Evolutionary conservation across 192 early-diverging fungal species (phyloP).

Genomic region (Dimargaris cristalligena): DNA sequence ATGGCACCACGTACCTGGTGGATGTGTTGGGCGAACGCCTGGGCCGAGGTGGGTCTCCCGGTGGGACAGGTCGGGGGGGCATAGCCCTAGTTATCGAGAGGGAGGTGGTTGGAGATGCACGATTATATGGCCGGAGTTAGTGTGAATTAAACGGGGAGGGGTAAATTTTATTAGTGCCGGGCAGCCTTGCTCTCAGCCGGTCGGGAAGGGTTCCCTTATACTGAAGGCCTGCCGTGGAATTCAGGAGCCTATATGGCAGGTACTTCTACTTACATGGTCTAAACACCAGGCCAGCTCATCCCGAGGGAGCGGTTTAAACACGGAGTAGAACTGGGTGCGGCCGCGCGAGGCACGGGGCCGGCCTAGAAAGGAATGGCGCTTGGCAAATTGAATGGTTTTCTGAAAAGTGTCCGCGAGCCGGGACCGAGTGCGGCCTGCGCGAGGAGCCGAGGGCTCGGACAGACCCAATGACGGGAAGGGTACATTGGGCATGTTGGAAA

Average conservation of each 20-base stretch:
- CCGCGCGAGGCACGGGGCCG: no score
- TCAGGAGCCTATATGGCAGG: no score
- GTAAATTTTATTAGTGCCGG: not conserved
- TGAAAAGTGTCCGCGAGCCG: not conserved
- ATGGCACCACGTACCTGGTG: not conserved
- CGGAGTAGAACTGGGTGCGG: not conserved
- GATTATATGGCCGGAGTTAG: not conserved
- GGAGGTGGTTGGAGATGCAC: not conserved
- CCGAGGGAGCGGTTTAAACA: not conserved
- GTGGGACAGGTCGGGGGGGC: not conserved
- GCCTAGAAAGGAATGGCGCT: not conserved
- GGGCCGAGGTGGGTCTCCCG: not conserved
- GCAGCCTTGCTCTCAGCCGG: not conserved
- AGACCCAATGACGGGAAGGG: no score
- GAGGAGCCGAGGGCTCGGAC: no score
- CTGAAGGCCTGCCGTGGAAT: no score
- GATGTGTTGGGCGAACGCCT: not conserved
- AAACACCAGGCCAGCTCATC: not conserved
- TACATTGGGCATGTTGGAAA: no score
- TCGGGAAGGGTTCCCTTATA: no score
- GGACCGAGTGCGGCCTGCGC: not conserved
- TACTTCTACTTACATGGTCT: not conserved
- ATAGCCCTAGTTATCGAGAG: not conserved
- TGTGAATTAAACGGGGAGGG: not conserved
- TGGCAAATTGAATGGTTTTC: constrained; percentile 2